phyloP scores from a whole-genome alignment of 768 basidiomycete genomes.

The Lentinula raphanica region DNA sequence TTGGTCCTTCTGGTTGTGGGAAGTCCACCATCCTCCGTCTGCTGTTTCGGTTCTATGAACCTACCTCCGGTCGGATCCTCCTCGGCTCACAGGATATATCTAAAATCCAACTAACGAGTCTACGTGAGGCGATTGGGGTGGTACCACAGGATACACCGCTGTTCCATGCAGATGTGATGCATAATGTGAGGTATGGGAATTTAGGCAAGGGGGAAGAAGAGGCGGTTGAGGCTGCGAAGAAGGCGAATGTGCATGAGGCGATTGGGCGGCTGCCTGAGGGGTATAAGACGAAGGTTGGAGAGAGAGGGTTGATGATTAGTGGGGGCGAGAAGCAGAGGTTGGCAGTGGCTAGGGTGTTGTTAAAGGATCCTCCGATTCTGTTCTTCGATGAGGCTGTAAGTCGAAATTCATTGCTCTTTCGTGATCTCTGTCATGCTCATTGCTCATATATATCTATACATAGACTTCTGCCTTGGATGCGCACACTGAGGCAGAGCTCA shows the following conservation, averaged over 20 bases:
- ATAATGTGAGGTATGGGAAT: conserved; percentile 91
- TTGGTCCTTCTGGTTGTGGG: conserved; percentile 95
- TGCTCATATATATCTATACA: background rate
- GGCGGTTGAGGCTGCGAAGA: conserved; percentile 75
- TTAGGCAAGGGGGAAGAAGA: conserved; percentile 86
- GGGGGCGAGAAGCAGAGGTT: conserved; percentile 98
- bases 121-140: conserved; percentile 79
- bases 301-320: conserved; percentile 95
- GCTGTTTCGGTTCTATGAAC: conserved; percentile 91
- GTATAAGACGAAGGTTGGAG: conserved; percentile 89
- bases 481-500: conserved; percentile 90
- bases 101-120: conserved; percentile 61
- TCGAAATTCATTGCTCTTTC: conserved; percentile 7
- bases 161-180: conserved; percentile 93
- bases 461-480: conserved; percentile 96
- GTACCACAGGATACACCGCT: conserved; percentile 98
- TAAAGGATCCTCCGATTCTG: conserved; percentile 93
- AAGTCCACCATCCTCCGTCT: conserved; percentile 96
- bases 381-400: conserved; percentile 98
- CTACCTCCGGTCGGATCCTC: conserved; percentile 70
- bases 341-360: conserved; percentile 85
- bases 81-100: conserved; percentile 87
- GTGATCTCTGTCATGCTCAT: background rate
- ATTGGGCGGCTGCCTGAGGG: conserved; percentile 78
- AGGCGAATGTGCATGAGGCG: conserved; percentile 84